Evolutionary conservation across 768 basidiomycete species (phyloP).

Genomic region (Tricholoma bakamatsutake): DNA sequence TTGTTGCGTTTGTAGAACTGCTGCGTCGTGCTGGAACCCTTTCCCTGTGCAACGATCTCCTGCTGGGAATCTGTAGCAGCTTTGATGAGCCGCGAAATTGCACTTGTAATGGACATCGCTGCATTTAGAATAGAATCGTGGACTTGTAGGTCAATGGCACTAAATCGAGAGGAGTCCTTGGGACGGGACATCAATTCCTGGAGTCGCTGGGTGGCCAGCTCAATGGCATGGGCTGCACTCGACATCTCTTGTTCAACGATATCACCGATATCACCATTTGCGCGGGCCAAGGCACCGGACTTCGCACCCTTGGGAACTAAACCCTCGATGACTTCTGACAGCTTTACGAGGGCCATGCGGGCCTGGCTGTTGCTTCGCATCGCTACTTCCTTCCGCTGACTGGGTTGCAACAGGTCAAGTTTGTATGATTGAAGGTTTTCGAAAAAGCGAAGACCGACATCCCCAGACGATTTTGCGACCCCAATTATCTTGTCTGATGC

Average conservation of each 20-base stretch:
- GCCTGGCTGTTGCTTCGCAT: constrained; percentile 86
- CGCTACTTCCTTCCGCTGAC: constrained; percentile 79
- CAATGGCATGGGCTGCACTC: constrained; percentile 89
- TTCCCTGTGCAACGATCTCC: constrained; percentile 95
- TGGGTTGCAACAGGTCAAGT: constrained; percentile 70
- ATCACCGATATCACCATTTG: constrained; percentile 92
- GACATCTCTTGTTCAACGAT: constrained; percentile 97
- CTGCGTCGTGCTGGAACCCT: constrained; percentile 84
- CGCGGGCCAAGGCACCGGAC: constrained; percentile 58
- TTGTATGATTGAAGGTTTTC: constrained; percentile 95
- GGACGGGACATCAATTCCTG: constrained; percentile 91
- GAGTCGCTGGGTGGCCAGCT: constrained; percentile 83
- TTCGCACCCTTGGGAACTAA: constrained; percentile 82
- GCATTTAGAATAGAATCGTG: constrained; percentile 96
- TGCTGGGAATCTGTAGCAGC: constrained; percentile 98
- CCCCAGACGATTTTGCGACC: constrained; percentile 81
- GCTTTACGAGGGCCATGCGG: constrained; percentile 72
- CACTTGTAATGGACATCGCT: constrained; percentile 92
- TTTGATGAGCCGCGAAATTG: constrained; percentile 90
- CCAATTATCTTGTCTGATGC: constrained; percentile 85
- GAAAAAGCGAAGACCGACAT: constrained; percentile 88
- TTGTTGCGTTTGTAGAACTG: constrained; percentile 99
- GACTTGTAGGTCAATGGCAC: constrained; percentile 89
- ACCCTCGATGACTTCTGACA: constrained; percentile 83
- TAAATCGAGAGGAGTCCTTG: constrained; percentile 81